These are phyloP conservation scores for Colletotrichum lupini DNA, from an alignment of 2,329 filamentous ascomycete genomes.

Conservation along the genomic window DNA sequence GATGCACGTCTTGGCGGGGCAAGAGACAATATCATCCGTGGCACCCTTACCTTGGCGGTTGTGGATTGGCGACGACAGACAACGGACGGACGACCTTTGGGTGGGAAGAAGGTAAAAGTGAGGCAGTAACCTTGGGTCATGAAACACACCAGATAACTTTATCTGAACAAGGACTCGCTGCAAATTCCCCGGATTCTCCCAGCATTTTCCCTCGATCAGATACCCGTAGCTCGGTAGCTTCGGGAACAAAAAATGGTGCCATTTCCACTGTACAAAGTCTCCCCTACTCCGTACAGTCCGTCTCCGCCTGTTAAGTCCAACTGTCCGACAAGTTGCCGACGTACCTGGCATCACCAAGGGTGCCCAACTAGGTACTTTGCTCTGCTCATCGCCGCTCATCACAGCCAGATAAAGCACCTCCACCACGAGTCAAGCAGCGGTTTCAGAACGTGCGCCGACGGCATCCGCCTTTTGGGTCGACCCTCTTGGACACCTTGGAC, in stretches of 20 bases:
- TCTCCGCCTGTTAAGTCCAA: slow-evolving; percentile 7
- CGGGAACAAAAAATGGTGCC: slow-evolving; percentile 28
- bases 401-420: not conserved
- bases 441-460: slow-evolving; percentile 20
- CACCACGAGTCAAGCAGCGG: slow-evolving; percentile 25
- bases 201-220: slow-evolving; percentile 13
- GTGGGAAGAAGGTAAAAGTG: slow-evolving; percentile 1
- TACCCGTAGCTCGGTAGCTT: slow-evolving; percentile 14
- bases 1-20: slow-evolving; percentile 15
- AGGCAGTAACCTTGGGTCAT: slow-evolving; percentile 15
- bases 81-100: not conserved
- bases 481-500: not conserved
- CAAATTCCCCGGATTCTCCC: slow-evolving; percentile 21
- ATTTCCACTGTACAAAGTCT: slow-evolving; percentile 13
- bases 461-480: not conserved
- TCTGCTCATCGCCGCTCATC: not conserved
- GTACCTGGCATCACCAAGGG: not conserved
- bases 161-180: slow-evolving; percentile 29
- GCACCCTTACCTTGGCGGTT: not conserved
- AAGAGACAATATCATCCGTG: not conserved
- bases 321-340: not conserved
- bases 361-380: not conserved
- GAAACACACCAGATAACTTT: slow-evolving; percentile 33
- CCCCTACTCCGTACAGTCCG: not conserved
- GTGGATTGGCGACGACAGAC: not conserved